Evolutionary conservation across 495 filamentous ascomycete species (phyloP), one percentile per base, ranked within the genome.

Genomic region (Neurospora sp.): DNA sequence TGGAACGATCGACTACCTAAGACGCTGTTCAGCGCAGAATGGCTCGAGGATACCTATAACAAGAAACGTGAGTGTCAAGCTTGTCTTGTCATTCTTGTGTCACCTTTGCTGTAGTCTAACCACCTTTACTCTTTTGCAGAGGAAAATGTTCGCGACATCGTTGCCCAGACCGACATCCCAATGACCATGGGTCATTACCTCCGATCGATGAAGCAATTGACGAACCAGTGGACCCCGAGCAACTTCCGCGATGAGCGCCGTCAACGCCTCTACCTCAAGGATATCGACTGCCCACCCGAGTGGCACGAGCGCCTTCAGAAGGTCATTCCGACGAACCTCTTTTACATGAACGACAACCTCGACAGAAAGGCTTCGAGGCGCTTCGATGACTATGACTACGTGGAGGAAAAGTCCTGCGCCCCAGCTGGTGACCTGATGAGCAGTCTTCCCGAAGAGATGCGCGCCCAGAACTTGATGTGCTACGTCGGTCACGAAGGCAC

Each of bases 401-500:
- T 82, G 35, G 89, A 89, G 9, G 79, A 78, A 9, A 79, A 75
- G 18, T 78, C 81, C 0, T 73, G 79, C 6, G 83, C 84, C 2
- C 78, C 82, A 4, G 90, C 94, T 4, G 94, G 93, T 8, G 96
- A 99, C 77, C 82, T 99, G 37, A 99, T 99, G 96, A 94, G 93
- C 79, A 93, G 91, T 75, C 87, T 99, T n/a, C 92, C 94, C 0
- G 81, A 86, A 14, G 84, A 89, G 27, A 96, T 97, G 92, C 89
- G 94, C 23, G 96, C 96, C 8, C 91, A 96, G 74, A 99, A 99
- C 73, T 86, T 99, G 78, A 97, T 98, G 95, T 98, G 94, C 82
- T 99, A 99, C 79, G 91, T 98, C 75, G 96, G 96, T 3, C 96
- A 98, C 77, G 96, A 99, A 83, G 96, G 96, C 1, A 99, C 96